Base-by-base conservation (phyloP, 306 rosid species). In the Glycine soja region DNA sequence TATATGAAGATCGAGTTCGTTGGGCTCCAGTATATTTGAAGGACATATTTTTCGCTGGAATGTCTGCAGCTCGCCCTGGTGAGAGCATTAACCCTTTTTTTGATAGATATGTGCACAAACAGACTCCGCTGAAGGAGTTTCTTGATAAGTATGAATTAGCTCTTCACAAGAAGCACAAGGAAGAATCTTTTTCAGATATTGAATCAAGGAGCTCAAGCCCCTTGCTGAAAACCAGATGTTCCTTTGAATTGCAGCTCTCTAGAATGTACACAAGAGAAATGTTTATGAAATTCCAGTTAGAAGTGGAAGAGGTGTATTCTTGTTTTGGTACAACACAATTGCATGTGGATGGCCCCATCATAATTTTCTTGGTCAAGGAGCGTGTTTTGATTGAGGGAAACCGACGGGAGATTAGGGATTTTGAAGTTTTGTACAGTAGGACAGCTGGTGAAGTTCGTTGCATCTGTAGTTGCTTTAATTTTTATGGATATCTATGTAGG, bases 71-170 rank as follows among this genome's bases (percentile, higher is more conserved):
- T 76, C 90, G 72, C 61, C 89, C 86, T 24, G 88, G 89, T 75
- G 97, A 95, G 87, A 85, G 80, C 64, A 57, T 88, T 59, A 79
- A 52, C 83, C 99, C 99, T 0, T 91, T 91, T 83, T 95, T 95
- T 32, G 91, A 91, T 68, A 91, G 82, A 82, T 95, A 91, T 48
- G 94, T 95, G 81, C 97, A 93, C 87, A 95, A 91, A 83, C 97
- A 95, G 69, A 95, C 99, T 58, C 94, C 97, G 40, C 85, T 93
- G 80, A 95, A 95, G 83, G 99, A 95, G 72, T 95, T 95, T 89
- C 97, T 95, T 18, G 99, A 95, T 74, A 95, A 90, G 85, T 95
- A 95, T 46, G 99, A 95, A 88, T 77, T 93, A 62, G 97, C 97
- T 51, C 91, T 91, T 52, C 91, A 91, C 40, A 95, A 95, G 92